Evolutionary conservation across 208 protist species (phyloP).

Genomic region (Wallacemonas sp.): DNA sequence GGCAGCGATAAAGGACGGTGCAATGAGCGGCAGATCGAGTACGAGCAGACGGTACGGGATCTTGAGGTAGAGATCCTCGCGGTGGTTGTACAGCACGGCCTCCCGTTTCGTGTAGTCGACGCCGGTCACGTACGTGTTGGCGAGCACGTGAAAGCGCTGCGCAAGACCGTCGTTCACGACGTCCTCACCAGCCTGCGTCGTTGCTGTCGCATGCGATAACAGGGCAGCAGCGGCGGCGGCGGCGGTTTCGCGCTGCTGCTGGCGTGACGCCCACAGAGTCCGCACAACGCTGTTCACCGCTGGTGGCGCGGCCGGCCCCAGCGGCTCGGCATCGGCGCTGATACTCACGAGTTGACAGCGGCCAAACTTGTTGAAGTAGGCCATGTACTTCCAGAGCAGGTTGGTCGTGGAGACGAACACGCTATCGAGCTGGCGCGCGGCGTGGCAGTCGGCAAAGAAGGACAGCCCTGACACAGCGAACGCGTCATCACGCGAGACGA

Average conservation of each 20-base stretch:
- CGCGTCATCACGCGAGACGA: not conserved
- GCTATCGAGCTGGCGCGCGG: constrained; percentile 69
- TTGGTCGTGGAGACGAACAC: constrained; percentile 84
- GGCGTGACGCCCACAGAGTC: constrained; percentile 51
- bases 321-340: constrained; percentile 63
- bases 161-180: not conserved
- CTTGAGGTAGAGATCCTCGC: constrained; percentile 36
- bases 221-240: not conserved
- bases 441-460: constrained; percentile 21
- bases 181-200: not conserved
- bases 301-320: constrained; percentile 47
- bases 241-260: constrained; percentile 17
- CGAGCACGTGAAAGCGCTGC: constrained; percentile 35
- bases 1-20: constrained; percentile 60
- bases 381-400: constrained; percentile 76
- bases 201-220: not conserved
- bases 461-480: not conserved
- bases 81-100: constrained; percentile 79
- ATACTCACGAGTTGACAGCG: constrained; percentile 53
- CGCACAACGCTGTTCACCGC: constrained; percentile 50
- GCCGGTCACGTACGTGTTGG: constrained; percentile 47
- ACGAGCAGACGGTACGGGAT: constrained; percentile 68
- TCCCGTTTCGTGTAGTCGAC: constrained; percentile 40
- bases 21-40: constrained; percentile 75
- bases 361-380: constrained; percentile 68